Evolutionary conservation across 192 early-diverging fungal species (phyloP).

Genomic region (Coemansia furcata): DNA sequence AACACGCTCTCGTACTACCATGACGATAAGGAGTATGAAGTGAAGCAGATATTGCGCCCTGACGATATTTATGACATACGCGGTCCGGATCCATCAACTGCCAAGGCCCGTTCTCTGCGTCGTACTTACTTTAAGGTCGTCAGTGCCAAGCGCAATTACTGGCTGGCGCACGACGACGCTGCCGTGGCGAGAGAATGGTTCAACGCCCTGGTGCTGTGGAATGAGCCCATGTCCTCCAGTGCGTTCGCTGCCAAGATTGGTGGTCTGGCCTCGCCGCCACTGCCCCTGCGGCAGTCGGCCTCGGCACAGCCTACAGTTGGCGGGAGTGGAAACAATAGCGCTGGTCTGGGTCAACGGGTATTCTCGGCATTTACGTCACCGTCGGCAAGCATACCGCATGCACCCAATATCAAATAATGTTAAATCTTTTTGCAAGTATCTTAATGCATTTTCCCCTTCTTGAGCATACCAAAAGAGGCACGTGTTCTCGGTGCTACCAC

Average conservation of each 20-base stretch:
- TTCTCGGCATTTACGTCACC: slow-evolving; percentile 1
- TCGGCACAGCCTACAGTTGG: slow-evolving; percentile 10
- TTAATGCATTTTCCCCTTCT: not conserved
- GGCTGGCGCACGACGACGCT: slow-evolving; percentile 48
- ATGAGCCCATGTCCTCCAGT: not conserved
- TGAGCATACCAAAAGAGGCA: not conserved
- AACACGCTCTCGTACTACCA: slow-evolving; percentile 53
- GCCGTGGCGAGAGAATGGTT: slow-evolving; percentile 40
- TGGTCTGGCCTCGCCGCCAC: not conserved
- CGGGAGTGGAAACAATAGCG: not conserved
- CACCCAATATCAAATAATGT: not conserved
- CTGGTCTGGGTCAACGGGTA: not conserved
- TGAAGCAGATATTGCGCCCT: slow-evolving; percentile 48
- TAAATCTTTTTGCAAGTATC: not conserved
- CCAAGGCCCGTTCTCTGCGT: slow-evolving; percentile 43
- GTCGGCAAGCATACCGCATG: not conserved
- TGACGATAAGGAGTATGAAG: slow-evolving; percentile 43
- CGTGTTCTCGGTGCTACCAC: not conserved
- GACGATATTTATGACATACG: slow-evolving; percentile 43
- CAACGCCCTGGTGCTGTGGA: slow-evolving; percentile 33
- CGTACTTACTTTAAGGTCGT: slow-evolving; percentile 49
- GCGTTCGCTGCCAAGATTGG: not conserved
- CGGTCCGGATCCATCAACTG: slow-evolving; percentile 42
- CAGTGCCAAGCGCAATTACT: slow-evolving; percentile 46
- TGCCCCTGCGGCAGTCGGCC: slow-evolving; percentile 16